Evolutionary conservation across 352 stramenopile genomes (phyloP).

Genomic region (Nothophytophthora sp.): DNA sequence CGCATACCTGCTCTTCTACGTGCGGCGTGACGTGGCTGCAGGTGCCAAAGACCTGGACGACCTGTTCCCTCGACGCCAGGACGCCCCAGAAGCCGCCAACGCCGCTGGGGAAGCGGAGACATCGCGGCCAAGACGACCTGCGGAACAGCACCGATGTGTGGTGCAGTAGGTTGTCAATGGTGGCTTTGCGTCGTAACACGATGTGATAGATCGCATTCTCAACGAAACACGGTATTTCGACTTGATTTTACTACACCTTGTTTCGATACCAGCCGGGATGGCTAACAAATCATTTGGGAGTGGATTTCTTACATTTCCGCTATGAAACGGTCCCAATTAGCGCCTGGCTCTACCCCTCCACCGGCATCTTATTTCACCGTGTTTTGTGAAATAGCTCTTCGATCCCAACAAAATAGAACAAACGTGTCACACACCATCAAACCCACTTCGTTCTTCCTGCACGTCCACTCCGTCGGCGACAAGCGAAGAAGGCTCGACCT

Average conservation of each 20-base stretch:
- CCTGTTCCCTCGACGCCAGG: conserved; percentile 37
- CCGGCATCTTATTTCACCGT: neutral
- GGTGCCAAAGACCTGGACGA: conserved; percentile 18
- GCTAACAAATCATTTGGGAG: too few species aligned
- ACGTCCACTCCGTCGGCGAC: neutral
- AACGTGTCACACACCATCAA: neutral
- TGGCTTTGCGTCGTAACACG: too few species aligned
- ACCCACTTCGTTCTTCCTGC: neutral
- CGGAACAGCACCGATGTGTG: too few species aligned
- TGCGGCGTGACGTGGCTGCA: conserved; percentile 47
- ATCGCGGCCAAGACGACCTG: too few species aligned
- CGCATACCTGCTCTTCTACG: conserved; percentile 79
- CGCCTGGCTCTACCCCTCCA: conserved; percentile 10
- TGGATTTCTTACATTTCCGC: conserved; percentile 12
- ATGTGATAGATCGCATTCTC: too few species aligned
- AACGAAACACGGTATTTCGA: too few species aligned
- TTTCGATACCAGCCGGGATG: too few species aligned
- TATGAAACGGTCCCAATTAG: too few species aligned
- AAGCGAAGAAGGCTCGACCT: too few species aligned
- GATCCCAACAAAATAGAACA: conserved; percentile 2
- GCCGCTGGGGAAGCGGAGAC: too few species aligned
- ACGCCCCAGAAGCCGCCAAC: too few species aligned
- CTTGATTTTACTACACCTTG: neutral
- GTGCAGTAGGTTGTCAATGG: too few species aligned
- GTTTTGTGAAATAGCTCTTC: neutral